These are phyloP conservation scores for Coemansia furcata DNA, from an alignment of 192 early-diverging fungal species.

Conservation along the genomic window DNA sequence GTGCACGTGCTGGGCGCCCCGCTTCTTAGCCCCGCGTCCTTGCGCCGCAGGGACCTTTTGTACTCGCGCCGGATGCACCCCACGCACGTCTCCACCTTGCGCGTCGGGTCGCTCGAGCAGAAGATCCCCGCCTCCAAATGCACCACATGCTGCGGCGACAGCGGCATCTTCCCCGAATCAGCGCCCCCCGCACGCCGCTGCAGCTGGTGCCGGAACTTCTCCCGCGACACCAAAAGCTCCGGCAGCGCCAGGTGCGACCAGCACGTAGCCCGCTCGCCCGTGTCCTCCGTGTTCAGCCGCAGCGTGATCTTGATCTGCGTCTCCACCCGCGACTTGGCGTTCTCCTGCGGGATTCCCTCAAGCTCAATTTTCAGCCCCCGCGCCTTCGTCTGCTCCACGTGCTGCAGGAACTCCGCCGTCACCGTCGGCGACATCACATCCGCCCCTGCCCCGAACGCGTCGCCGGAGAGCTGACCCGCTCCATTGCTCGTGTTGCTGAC, in stretches of 20 bases:
- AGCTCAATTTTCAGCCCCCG: constrained; percentile 36
- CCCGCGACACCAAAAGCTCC: constrained; percentile 78
- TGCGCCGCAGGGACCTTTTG: constrained; percentile 64
- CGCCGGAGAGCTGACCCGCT: neutral
- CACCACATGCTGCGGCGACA: constrained; percentile 57
- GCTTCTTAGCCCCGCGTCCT: constrained; percentile 40
- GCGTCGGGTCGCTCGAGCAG: constrained; percentile 76
- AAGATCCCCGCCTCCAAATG: constrained; percentile 80
- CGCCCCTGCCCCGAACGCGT: neutral
- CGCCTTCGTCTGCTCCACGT: constrained; percentile 37
- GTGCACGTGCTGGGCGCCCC: constrained; percentile 50
- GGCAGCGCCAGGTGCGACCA: constrained; percentile 87
- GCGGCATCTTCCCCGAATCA: constrained; percentile 33
- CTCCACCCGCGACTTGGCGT: constrained; percentile 87
- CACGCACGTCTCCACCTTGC: constrained; percentile 73
- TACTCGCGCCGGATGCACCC: constrained; percentile 85
- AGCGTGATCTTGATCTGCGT: constrained; percentile 93
- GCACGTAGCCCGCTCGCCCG: constrained; percentile 66
- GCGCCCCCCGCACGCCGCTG: neutral
- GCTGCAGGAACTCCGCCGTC: constrained; percentile 31
- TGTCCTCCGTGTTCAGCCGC: constrained; percentile 64
- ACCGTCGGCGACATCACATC: neutral
- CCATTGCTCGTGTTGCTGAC: neutral
- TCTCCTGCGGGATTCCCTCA: constrained; percentile 49
- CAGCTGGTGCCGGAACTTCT: constrained; percentile 63